Conservation (phyloP, 2,329 filamentous ascomycete genomes). For the Epichloe coenophiala region DNA sequence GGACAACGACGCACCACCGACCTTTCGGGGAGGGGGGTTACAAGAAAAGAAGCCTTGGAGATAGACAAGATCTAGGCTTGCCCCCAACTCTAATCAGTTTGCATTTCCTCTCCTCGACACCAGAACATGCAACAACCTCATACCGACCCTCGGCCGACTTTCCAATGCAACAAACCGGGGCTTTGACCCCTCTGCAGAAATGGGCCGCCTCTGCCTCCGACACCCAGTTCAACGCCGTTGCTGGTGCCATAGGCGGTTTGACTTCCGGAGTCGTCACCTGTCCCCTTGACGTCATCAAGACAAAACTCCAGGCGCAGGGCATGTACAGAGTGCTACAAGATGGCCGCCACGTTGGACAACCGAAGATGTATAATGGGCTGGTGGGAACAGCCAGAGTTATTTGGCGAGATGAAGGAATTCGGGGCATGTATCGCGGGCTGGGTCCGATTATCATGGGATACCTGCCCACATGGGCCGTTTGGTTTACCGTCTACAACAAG, state of each 20-base stretch:
- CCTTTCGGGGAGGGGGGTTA: slow-evolving; percentile 3
- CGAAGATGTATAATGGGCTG: slow-evolving; percentile 68
- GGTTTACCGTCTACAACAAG: slow-evolving; percentile 91
- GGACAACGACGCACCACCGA: slow-evolving; percentile 1
- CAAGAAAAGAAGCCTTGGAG: not conserved
- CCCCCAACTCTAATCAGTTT: not conserved
- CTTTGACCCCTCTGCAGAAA: slow-evolving; percentile 34
- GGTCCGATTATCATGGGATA: slow-evolving; percentile 94
- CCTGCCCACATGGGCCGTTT: slow-evolving; percentile 94
- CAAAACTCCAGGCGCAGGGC: slow-evolving; percentile 90
- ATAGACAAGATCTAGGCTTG: not conserved
- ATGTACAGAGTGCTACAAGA: slow-evolving; percentile 50
- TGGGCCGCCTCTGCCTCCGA: slow-evolving; percentile 45
- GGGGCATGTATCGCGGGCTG: slow-evolving; percentile 83
- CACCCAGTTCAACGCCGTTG: slow-evolving; percentile 65
- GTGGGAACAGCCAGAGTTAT: slow-evolving; percentile 77
- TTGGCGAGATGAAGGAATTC: slow-evolving; percentile 74
- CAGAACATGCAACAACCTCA: slow-evolving; percentile 24
- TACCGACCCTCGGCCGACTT: slow-evolving; percentile 19
- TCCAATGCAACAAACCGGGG: slow-evolving; percentile 18
- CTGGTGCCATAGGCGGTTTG: slow-evolving; percentile 80
- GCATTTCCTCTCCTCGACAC: slow-evolving; percentile 11
- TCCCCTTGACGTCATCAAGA: slow-evolving; percentile 97
- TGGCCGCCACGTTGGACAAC: slow-evolving; percentile 33
- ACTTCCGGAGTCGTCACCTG: slow-evolving; percentile 91